Base-by-base conservation (phyloP, 345 rosid species). In the Camelina hispida region DNA sequence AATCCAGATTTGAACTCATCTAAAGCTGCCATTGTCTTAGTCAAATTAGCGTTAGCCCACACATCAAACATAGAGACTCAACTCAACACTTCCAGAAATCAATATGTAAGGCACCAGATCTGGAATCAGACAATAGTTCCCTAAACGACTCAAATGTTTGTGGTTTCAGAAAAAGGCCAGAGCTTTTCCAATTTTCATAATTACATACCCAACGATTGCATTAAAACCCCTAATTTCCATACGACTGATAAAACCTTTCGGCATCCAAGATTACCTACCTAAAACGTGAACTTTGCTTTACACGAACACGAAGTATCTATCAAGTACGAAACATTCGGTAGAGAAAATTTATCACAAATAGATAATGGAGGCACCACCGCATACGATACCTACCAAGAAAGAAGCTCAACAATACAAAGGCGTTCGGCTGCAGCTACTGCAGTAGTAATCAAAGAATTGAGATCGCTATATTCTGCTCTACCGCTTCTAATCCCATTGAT, bases 1-100 rank as follows among this genome's bases (percentile, higher is more conserved):
- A 91, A 89, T 52, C 97, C 97, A 58, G 54, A 55, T 69, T 84
- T 88, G 78, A 91, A 91, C 74, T 89, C 97, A 69, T 91, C 95
- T 34, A 78, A 67, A 40, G 68, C 62, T 51, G 76, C 67, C 43
- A 75, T 30, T 58, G 75, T 79, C 83, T 82, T 50, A 64, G 62
- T 87, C 86, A 78, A 62, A 80, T 62, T 71, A 64, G 57, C 3
- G 40, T 58, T 71, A 47, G 54, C 68, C 77, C 72, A 77, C 0
- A 54, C 61, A 37, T 60, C 23, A 35, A 18, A 20, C 23, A 44
- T 7, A 44, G 34, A 43, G 17, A 61, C 18, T 50, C 51, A 47
- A 47, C 2, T 46, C 9, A 22, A 61, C 52, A 10, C 42, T 35
- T 56, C 30, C 40, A 13, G 53, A 25, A 38, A 66, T 66, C 73